Base-by-base conservation (phyloP, 495 filamentous ascomycete species). In the Cryomyces minteri region DNA sequence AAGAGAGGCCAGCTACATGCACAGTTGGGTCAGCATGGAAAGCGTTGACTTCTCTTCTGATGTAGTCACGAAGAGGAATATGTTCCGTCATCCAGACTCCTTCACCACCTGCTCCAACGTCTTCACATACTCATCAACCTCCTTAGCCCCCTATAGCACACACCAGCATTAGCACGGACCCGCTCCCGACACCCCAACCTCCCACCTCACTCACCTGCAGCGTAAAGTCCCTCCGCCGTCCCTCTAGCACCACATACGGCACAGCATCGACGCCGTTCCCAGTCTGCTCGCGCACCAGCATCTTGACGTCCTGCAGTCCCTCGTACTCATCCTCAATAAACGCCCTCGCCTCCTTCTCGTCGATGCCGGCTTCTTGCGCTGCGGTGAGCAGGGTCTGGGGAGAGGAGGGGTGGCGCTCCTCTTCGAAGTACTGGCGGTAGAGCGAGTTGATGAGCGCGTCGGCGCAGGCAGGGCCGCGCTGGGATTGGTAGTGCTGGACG, bases 241-340 rank as follows among this genome's bases (percentile, higher is more conserved):
- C 71, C 54, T 73, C 71, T 44, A 73, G 36, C 0, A 69, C 55
- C 11, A 74, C 51, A 52, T 62, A 57, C 11, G 70, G 71, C 42
- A 75, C 71, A 9, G 58, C 56, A 57, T 74, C 71, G 25, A 73
- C 51, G 0, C 68, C 70, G 62, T 73, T 68, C 5, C 63, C 50
- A 4, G 49, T 58, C 50, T 70, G 63, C 53, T 72, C 67, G 31
- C 53, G 43, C 11, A 75, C 66, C 48, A 54, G 39, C 49, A 55
- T 53, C 57, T 71, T 70, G 2, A 63, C 60, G 9, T 73, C 69
- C 46, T 43, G 48, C 45, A 70, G 44, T 4, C 64, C 69, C 41
- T 64, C 62, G 43, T 56, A 51, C 44, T 67, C 59, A 53, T 72
- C 71, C 10, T 58, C 57, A 1, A 73, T 50, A n/a, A 73, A 59